These are phyloP conservation scores for Xylariaceae sp. DNA, from an alignment of 2,329 filamentous ascomycete genomes.

Conservation along the genomic window DNA sequence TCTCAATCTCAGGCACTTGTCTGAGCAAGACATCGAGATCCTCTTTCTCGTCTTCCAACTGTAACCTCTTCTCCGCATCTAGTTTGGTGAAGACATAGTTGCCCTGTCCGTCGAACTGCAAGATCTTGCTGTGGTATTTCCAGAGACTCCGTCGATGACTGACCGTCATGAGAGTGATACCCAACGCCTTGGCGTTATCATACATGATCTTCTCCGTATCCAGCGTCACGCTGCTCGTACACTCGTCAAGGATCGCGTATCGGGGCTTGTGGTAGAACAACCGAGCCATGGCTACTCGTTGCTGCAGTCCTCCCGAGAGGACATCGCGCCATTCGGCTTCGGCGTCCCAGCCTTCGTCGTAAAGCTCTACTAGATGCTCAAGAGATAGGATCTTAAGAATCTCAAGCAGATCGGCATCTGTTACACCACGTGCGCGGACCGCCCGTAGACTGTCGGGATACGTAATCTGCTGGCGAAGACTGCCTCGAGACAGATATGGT, in stretches of 20 bases:
- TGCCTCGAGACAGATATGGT: conserved; percentile 86
- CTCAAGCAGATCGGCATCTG: conserved; percentile 70
- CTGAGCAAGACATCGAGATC: conserved; percentile 82
- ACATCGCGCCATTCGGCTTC: conserved; percentile 97
- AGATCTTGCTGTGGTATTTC: conserved; percentile 91
- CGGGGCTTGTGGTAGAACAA: conserved; percentile 89
- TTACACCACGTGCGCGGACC: conserved; percentile 79
- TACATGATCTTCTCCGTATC: conserved; percentile 97
- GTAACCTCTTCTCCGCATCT: conserved; percentile 79
- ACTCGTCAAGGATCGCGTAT: conserved; percentile 96
- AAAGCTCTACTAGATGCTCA: conserved; percentile 72
- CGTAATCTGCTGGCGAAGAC: conserved; percentile 92
- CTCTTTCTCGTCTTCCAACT: conserved; percentile 93
- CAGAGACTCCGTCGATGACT: conserved; percentile 86
- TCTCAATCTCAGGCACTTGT: conserved; percentile 82
- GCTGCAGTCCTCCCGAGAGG: conserved; percentile 85
- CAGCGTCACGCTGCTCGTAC: conserved; percentile 89
- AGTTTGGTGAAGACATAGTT: conserved; percentile 83
- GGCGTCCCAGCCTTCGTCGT: conserved; percentile 77
- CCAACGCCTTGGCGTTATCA: conserved; percentile 84
- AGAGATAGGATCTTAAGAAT: conserved; percentile 79
- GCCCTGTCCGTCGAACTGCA: conserved; percentile 96
- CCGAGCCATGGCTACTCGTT: conserved; percentile 92
- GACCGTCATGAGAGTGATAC: conserved; percentile 95
- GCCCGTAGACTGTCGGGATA: conserved; percentile 86